phyloP scores from a whole-genome alignment of 768 basidiomycete genomes.

The Boletus insuetus region DNA sequence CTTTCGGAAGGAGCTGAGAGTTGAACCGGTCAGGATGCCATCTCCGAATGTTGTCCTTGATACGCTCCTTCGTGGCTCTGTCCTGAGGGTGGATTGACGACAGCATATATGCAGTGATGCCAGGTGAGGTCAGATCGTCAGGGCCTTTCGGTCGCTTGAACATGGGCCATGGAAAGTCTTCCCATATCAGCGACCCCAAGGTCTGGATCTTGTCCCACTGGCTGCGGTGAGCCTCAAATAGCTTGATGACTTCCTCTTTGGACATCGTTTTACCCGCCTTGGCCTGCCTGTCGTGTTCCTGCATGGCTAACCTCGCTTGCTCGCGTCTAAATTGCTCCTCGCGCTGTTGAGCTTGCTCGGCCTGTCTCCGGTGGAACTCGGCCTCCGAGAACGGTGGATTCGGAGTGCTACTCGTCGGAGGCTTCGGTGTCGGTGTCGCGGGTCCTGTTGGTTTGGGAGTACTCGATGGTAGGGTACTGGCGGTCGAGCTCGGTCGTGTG shows the following conservation, averaged over 20 bases:
- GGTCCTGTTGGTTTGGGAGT: slow-evolving; percentile 26
- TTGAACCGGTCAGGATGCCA: slow-evolving; percentile 89
- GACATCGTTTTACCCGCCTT: slow-evolving; percentile 46
- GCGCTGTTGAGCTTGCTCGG: slow-evolving; percentile 59
- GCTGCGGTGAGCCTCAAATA: slow-evolving; percentile 61
- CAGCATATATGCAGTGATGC: slow-evolving; percentile 60
- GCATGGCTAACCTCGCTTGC: slow-evolving; percentile 58
- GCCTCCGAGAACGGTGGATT: slow-evolving; percentile 38
- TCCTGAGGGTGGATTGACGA: slow-evolving; percentile 53
- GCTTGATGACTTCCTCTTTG: slow-evolving; percentile 53
- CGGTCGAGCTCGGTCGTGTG: slow-evolving; percentile 27
- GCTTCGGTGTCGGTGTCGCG: slow-evolving; percentile 19
- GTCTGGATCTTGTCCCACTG: slow-evolving; percentile 52
- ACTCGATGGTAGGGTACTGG: slow-evolving; percentile 22
- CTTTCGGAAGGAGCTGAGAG: slow-evolving; percentile 61
- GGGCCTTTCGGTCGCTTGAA: slow-evolving; percentile 52
- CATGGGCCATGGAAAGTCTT: slow-evolving; percentile 74
- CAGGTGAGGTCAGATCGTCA: slow-evolving; percentile 57
- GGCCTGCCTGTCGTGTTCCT: slow-evolving; percentile 44
- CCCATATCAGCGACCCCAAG: slow-evolving; percentile 51
- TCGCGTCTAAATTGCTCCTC: slow-evolving; percentile 68
- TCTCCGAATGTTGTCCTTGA: slow-evolving; percentile 69
- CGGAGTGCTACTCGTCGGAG: slow-evolving; percentile 16
- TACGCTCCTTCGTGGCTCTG: slow-evolving; percentile 61
- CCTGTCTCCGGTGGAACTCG: slow-evolving; percentile 63